A percentile compares a stretch with the other conserved stretches of the same genome.
Conservation (phyloP, 2,329 filamentous ascomycete species). For the Epichloe bromicola region DNA sequence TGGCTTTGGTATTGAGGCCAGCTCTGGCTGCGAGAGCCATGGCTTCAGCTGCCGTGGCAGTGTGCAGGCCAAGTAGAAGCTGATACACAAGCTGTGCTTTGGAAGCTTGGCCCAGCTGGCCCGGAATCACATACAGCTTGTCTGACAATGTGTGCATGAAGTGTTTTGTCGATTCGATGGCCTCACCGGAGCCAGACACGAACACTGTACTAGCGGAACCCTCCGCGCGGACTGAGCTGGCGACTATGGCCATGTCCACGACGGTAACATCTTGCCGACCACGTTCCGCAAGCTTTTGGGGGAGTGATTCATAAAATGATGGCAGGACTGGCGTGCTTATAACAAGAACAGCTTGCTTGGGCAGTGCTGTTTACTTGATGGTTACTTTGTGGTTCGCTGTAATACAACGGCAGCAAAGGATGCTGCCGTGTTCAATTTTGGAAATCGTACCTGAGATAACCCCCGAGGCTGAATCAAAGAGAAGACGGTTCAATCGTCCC, state of each 20-base stretch:
- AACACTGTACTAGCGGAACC: constrained; percentile 32
- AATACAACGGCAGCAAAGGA: too few relatives aligned
- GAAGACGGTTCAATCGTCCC: constrained; percentile 1
- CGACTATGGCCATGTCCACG: constrained; percentile 7
- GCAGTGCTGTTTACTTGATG: neutral
- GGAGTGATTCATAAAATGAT: constrained; percentile 1
- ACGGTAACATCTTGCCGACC: constrained; percentile 1
- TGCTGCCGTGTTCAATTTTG: too few relatives aligned
- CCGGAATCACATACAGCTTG: constrained; percentile 38
- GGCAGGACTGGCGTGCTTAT: constrained; percentile 5
- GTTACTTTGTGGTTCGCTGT: too few relatives aligned
- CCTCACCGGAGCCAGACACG: constrained; percentile 38
- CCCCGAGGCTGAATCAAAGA: neutral
- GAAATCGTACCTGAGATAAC: too few relatives aligned
- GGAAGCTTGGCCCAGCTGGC: constrained; percentile 35
- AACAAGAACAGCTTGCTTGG: neutral
- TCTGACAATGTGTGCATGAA: constrained; percentile 43
- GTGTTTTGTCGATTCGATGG: constrained; percentile 34
- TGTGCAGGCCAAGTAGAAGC: constrained; percentile 38
- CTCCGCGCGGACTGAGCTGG: neutral
- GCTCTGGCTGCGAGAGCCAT: constrained; percentile 36
- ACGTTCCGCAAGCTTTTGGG: neutral
- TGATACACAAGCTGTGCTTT: constrained; percentile 43
- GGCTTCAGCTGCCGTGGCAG: constrained; percentile 36
- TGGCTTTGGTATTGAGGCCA: constrained; percentile 27